These are phyloP conservation scores for Stachybotrys echinatus DNA, from an alignment of 2,329 filamentous ascomycete species.

Conservation along the genomic window DNA sequence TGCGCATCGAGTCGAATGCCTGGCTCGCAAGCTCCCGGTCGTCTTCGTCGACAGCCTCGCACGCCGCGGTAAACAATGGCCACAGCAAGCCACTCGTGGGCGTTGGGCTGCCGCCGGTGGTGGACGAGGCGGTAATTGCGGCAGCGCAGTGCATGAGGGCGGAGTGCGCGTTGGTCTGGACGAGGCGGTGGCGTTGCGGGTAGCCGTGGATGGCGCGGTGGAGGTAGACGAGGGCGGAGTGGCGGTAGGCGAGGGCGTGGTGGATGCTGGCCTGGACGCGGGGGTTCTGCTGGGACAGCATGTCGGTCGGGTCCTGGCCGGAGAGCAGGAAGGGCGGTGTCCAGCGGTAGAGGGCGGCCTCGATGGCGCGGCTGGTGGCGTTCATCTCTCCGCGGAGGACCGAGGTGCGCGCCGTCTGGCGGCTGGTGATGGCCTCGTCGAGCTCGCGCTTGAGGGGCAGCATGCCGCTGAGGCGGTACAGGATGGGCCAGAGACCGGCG, in stretches of 20 bases:
- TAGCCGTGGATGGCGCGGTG: background rate
- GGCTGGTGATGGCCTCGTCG: background rate
- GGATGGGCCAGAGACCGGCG: background rate
- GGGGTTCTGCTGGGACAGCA: background rate
- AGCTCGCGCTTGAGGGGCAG: background rate
- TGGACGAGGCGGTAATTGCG: background rate
- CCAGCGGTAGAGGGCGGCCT: background rate
- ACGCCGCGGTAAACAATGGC: conserved; percentile 1
- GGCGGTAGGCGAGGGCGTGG: conserved; percentile 1
- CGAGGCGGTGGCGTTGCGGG: background rate
- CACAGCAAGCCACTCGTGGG: background rate
- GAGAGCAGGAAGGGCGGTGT: background rate
- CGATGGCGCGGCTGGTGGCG: background rate
- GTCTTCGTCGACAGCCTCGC: background rate
- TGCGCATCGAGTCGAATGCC: background rate
- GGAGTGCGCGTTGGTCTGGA: background rate
- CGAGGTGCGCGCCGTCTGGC: background rate
- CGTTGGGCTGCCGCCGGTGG: background rate
- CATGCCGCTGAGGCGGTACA: conserved; percentile 1
- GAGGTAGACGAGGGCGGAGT: conserved; percentile 1
- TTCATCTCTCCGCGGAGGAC: conserved; percentile 1
- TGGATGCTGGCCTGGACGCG: background rate
- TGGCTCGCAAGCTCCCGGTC: background rate
- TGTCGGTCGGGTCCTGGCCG: background rate
- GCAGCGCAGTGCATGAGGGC: background rate